These are phyloP conservation scores for Neodidymelliopsis sp. DNA, from an alignment of 2,329 filamentous ascomycete genomes.

Conservation along the genomic window DNA sequence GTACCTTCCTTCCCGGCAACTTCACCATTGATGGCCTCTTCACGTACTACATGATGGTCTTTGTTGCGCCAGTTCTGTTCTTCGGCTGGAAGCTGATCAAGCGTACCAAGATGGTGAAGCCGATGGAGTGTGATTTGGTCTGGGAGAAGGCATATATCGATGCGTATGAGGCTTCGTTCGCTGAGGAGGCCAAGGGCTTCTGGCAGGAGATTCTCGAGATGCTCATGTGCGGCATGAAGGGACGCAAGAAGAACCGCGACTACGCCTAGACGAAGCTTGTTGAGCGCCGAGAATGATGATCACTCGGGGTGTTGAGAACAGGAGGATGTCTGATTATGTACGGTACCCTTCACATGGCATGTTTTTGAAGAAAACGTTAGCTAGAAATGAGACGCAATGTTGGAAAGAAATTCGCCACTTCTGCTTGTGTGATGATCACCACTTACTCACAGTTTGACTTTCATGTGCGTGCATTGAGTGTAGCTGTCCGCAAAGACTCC, in stretches of 20 bases:
- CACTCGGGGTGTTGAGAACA: too few species aligned
- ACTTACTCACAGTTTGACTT: not conserved
- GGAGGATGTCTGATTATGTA: not conserved
- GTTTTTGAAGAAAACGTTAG: not conserved
- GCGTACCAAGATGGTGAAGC: conserved; percentile 60
- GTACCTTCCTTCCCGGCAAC: conserved; percentile 52
- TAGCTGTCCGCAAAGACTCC: not conserved
- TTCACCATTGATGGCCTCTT: conserved; percentile 60
- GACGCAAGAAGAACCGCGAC: conserved; percentile 12
- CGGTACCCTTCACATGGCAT: not conserved
- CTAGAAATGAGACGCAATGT: not conserved
- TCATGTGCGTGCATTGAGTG: not conserved
- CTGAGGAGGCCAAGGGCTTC: conserved; percentile 31
- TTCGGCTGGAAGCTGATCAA: conserved; percentile 69
- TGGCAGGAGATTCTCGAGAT: conserved; percentile 38
- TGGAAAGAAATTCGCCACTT: not conserved
- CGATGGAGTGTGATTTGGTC: conserved; percentile 51
- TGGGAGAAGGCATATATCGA: conserved; percentile 55
- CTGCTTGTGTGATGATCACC: not conserved
- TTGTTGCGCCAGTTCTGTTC: conserved; percentile 39
- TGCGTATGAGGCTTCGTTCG: conserved; percentile 38
- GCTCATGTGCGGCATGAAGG: conserved; percentile 22
- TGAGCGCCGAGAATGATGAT: not conserved
- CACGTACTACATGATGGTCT: conserved; percentile 47
- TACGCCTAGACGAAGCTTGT: conserved; percentile 1